phyloP scores from a whole-genome alignment of 2,329 filamentous ascomycete genomes.

The Colletotrichum sp. region DNA sequence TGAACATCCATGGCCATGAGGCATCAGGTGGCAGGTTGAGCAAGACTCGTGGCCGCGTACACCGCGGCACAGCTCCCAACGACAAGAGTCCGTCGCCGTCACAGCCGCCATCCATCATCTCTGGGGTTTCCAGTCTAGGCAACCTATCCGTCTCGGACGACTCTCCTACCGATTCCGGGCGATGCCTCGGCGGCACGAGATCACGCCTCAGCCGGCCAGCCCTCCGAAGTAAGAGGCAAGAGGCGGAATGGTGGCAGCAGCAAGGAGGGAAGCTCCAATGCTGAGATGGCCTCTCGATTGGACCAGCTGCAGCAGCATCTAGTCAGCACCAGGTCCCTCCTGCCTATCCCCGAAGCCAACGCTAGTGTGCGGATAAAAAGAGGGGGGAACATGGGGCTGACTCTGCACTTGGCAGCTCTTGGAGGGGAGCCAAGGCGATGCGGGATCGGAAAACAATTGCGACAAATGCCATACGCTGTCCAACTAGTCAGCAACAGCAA shows the following conservation, averaged over 20 bases:
- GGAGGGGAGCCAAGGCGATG: not conserved
- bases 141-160: not conserved
- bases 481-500: not conserved
- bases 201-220: not conserved
- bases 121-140: not conserved
- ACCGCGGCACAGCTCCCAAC: not conserved
- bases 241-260: not conserved
- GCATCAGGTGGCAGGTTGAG: not conserved
- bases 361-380: slow-evolving; percentile 16
- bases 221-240: not conserved
- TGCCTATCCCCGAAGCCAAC: not conserved
- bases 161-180: not conserved
- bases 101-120: not conserved
- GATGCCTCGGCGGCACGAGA: slow-evolving; percentile 9
- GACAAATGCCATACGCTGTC: not conserved
- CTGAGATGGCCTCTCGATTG: not conserved
- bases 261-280: not conserved
- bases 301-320: not conserved
- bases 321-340: not conserved
- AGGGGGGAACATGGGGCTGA: not conserved
- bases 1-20: not conserved
- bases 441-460: not conserved
- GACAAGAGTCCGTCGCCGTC: not conserved
- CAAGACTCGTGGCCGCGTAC: not conserved
- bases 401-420: slow-evolving; percentile 4